Conservation (phyloP, 805 yeast species). For the Suhomyces faveliae region DNA sequence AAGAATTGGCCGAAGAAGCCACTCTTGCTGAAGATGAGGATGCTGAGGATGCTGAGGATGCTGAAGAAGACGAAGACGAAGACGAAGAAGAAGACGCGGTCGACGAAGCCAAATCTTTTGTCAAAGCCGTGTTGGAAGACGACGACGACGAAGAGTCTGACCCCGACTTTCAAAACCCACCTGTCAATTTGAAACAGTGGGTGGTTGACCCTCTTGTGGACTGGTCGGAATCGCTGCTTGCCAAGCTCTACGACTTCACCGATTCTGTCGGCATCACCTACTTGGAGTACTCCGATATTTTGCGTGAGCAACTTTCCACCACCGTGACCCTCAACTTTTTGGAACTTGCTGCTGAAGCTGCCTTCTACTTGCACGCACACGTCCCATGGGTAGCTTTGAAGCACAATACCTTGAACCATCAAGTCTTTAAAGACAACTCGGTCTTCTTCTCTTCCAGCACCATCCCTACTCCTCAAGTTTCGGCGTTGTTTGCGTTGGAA, state of each 20-base stretch:
- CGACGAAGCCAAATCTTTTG: conserved; percentile 9
- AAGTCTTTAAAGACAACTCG: conserved; percentile 33
- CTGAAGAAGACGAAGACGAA: conserved; percentile 7
- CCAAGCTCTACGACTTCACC: conserved; percentile 29
- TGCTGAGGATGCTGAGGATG: conserved; percentile 13
- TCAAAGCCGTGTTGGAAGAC: conserved; percentile 12
- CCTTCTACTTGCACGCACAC: conserved; percentile 30
- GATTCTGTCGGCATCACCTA: conserved; percentile 38
- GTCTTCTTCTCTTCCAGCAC: conserved; percentile 20
- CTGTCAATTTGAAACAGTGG: conserved; percentile 37
- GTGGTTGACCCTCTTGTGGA: conserved; percentile 39
- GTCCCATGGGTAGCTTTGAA: conserved; percentile 37
- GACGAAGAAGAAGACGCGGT: conserved; percentile 11
- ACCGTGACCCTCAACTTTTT: conserved; percentile 36
- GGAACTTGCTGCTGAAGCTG: conserved; percentile 29
- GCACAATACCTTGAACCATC: conserved; percentile 36
- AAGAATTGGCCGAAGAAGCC: conserved; percentile 20
- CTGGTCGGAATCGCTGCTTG: conserved; percentile 22
- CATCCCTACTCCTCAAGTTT: conserved; percentile 35
- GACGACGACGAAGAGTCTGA: conserved; percentile 35
- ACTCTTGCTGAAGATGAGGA: conserved; percentile 18
- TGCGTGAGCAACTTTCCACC: conserved; percentile 40
- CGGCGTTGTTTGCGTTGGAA: conserved; percentile 26
- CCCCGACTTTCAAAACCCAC: conserved; percentile 36
- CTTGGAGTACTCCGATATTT: conserved; percentile 33